These are phyloP conservation scores for Iodosphaeria phyllophila DNA, from an alignment of 2,329 filamentous ascomycete genomes.

Conservation along the genomic window DNA sequence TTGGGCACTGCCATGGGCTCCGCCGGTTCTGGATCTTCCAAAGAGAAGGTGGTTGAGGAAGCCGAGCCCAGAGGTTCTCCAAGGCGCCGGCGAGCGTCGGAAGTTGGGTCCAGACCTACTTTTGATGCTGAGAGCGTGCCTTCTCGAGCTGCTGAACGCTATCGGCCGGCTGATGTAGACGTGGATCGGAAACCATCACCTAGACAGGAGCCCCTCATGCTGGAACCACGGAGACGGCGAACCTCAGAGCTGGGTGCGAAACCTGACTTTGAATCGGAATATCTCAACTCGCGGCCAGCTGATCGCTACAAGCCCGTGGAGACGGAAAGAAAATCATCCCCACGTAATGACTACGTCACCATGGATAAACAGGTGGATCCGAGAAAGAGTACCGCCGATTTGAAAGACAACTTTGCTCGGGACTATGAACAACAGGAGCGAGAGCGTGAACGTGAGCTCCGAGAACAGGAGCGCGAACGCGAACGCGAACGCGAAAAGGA, in stretches of 20 bases:
- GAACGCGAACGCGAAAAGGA: slow-evolving; percentile 7
- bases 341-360: no score
- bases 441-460: slow-evolving; percentile 5
- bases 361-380: no score
- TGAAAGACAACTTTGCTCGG: no score
- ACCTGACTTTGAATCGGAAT: no score
- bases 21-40: no score
- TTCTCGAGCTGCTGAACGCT: slow-evolving; percentile 11
- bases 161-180: slow-evolving; percentile 12
- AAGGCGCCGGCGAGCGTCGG: slow-evolving; percentile 9
- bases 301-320: no score
- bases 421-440: slow-evolving; percentile 7
- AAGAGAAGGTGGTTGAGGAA: slow-evolving; percentile 20
- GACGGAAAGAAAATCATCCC: no score
- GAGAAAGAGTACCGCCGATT: slow-evolving; percentile 7
- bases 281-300: no score
- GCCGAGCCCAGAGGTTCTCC: slow-evolving; percentile 13
- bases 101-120: no score
- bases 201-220: slow-evolving; percentile 7
- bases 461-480: slow-evolving; percentile 10
- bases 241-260: no score
- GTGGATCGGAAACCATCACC: slow-evolving; percentile 8
- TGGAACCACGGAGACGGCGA: slow-evolving; percentile 11
- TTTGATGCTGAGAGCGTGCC: no score
- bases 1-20: slow-evolving; percentile 17